Evolutionary conservation across 2,329 filamentous ascomycete species (phyloP), one percentile per base, ranked within the genome.

Genomic region (Neocatenulostroma microsporum): DNA sequence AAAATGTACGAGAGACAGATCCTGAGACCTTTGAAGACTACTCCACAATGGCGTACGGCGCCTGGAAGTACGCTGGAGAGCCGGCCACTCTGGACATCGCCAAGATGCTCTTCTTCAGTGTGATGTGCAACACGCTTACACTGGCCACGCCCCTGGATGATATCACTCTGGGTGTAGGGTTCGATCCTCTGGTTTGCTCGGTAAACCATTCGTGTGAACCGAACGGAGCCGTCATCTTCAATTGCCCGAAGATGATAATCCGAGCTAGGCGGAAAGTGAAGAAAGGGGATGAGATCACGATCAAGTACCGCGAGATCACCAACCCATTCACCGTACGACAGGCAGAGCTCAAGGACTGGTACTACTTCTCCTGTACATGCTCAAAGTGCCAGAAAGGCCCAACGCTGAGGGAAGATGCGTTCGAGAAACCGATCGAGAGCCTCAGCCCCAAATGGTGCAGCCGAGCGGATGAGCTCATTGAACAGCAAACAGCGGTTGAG

Each of bases 151-250:
- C 69, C 4, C 63, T 69, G 12, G 68, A 72, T 31, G 75, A 78
- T 45, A 48, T 41, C 1, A 69, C 72, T 1, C 58, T 80, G 15
- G 78, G 78, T 2, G 58, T 78, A n/a, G 70, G 69, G 23, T 51
- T 80, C 12, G 72, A 79, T 42, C 72, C 74, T 0, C 61, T 67
- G 13, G 62, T 72, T 2, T 64, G 71, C 19, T 58, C 69, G 12
- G 63, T 76, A 28, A 81, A 81, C 43, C 78, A 82, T 51, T 78
- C 73, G 28, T 81, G 78, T 50, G 63, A 70, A 17, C 73, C 74
- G 3, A 81, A 80, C 45, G 67, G 72, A 3, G 67, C 68, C 20
- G 64, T 77, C 13, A 64, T 72, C 10, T 77, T 78, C 58, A 72
- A 78, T 39, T 68, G 72, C 14, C 59, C 67, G 3, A 53, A 60